These are phyloP conservation scores for Exophiala sp. DNA, from an alignment of 2,329 filamentous ascomycete species.

Conservation along the genomic window DNA sequence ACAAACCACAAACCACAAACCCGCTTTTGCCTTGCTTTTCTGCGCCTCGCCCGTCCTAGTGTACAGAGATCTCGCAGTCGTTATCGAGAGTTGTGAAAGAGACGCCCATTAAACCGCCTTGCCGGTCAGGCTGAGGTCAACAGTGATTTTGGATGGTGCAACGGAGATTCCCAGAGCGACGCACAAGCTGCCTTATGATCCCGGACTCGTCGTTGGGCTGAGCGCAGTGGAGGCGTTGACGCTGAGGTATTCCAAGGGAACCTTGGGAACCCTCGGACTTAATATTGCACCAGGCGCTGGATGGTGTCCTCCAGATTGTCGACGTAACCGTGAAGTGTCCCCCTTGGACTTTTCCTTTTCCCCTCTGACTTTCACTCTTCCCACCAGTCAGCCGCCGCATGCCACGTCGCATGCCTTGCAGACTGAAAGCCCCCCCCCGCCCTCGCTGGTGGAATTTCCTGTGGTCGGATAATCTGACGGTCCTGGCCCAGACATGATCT, in stretches of 20 bases:
- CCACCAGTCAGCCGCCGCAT: constrained; percentile 45
- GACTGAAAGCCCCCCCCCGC: constrained; percentile 39
- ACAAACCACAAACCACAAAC: too few relatives aligned
- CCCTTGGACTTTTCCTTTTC: constrained; percentile 42
- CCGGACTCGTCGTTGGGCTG: constrained; percentile 21
- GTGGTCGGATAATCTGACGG: constrained; percentile 29
- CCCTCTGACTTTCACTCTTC: constrained; percentile 39
- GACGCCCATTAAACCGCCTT: constrained; percentile 11
- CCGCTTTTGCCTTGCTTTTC: constrained; percentile 9
- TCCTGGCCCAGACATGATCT: constrained; percentile 14
- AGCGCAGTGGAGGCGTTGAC: constrained; percentile 23
- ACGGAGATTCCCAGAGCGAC: too few relatives aligned
- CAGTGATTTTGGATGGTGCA: constrained; percentile 10
- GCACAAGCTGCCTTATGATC: constrained; percentile 6
- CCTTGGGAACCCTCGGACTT: constrained; percentile 42
- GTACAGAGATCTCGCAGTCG: constrained; percentile 11
- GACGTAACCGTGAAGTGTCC: constrained; percentile 41
- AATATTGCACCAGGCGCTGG: constrained; percentile 29
- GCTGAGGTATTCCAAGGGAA: constrained; percentile 43
- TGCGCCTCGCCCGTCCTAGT: constrained; percentile 10
- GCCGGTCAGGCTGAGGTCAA: constrained; percentile 8
- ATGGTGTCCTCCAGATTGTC: constrained; percentile 27
- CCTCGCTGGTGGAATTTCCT: constrained; percentile 29
- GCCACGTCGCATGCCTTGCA: constrained; percentile 43
- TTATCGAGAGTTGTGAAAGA: constrained; percentile 4